Percentiles rank a stretch among this genome's conserved stretches.
Evolutionary conservation across 371 early-diverging fungal species (phyloP).

Genomic region (Mucor plumbeus): DNA sequence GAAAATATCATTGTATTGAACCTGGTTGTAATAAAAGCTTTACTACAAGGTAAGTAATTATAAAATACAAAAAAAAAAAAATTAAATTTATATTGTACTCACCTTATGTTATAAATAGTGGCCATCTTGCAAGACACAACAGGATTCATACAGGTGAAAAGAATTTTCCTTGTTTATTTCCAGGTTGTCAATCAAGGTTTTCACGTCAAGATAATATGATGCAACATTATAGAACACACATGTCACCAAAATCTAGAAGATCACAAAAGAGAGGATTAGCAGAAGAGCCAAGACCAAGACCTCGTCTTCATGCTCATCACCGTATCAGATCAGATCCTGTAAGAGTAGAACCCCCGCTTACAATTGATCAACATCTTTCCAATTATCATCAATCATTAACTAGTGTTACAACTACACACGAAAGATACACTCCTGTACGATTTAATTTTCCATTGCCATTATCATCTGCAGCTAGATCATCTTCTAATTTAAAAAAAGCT

Average conservation of each 20-base stretch:
- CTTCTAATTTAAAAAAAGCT: constrained; percentile 15
- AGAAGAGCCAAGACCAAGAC: constrained; percentile 32
- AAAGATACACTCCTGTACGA: constrained; percentile 24
- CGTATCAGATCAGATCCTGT: constrained; percentile 47
- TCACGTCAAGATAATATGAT: constrained; percentile 90
- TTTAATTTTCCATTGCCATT: constrained; percentile 31
- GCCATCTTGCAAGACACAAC: constrained; percentile 85
- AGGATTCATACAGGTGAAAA: constrained; percentile 92
- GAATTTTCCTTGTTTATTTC: constrained; percentile 81
- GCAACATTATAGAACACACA: constrained; percentile 85
- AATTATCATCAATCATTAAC: constrained; percentile 33
- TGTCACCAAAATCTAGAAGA: constrained; percentile 71
- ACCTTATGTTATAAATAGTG: constrained; percentile 41
- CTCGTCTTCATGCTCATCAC: constrained; percentile 51
- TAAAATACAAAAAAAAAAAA: background rate
- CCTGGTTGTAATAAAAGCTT: constrained; percentile 67
- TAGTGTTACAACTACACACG: constrained; percentile 4
- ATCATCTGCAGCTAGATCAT: constrained; percentile 22
- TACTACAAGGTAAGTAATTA: constrained; percentile 57
- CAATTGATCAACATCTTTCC: constrained; percentile 50
- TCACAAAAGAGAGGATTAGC: constrained; percentile 29
- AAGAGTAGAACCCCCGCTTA: constrained; percentile 43
- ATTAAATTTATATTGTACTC: background rate
- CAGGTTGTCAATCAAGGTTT: constrained; percentile 80
- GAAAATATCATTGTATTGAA: constrained; percentile 60